Evolutionary conservation across 2,329 filamentous ascomycete species (phyloP).

Genomic region (Penicillium sp.): DNA sequence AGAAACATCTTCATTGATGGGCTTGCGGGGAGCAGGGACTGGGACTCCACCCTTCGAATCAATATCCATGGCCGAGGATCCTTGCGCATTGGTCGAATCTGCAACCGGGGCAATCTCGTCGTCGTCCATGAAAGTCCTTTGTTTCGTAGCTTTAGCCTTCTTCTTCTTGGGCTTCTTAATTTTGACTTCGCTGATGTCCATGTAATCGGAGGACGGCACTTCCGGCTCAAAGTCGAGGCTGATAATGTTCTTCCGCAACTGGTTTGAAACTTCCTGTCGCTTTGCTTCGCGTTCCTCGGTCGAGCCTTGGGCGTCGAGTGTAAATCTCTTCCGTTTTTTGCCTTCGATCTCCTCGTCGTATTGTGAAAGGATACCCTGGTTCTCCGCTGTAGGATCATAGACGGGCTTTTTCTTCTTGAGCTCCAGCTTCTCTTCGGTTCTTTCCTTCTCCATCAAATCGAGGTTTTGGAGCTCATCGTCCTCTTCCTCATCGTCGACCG

Average conservation of each 20-base stretch:
- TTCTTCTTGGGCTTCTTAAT: slow-evolving; percentile 89
- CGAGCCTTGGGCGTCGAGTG: slow-evolving; percentile 73
- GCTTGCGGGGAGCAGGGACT: slow-evolving; percentile 55
- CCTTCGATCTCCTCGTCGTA: slow-evolving; percentile 95
- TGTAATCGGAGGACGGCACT: slow-evolving; percentile 76
- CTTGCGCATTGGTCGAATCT: slow-evolving; percentile 40
- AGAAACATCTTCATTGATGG: slow-evolving; percentile 62
- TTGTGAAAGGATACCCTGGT: slow-evolving; percentile 72
- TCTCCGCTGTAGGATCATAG: slow-evolving; percentile 79
- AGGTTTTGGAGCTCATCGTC: slow-evolving; percentile 73
- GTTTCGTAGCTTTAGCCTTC: slow-evolving; percentile 72
- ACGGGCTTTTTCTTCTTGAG: slow-evolving; percentile 85
- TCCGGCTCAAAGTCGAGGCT: slow-evolving; percentile 72
- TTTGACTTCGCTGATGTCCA: slow-evolving; percentile 82
- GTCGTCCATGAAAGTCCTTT: slow-evolving; percentile 61
- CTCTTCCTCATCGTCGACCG: slow-evolving; percentile 79
- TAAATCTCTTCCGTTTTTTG: slow-evolving; percentile 86
- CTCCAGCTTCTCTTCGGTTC: slow-evolving; percentile 65
- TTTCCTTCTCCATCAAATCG: slow-evolving; percentile 43
- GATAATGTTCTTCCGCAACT: slow-evolving; percentile 66
- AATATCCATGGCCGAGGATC: slow-evolving; percentile 66
- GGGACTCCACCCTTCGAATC: slow-evolving; percentile 55
- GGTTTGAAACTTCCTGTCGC: slow-evolving; percentile 55
- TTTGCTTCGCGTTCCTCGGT: slow-evolving; percentile 59
- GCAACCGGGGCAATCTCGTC: slow-evolving; percentile 52